phyloP scores from a whole-genome alignment of 306 rosid genomes.

The Lablab purpureus region DNA sequence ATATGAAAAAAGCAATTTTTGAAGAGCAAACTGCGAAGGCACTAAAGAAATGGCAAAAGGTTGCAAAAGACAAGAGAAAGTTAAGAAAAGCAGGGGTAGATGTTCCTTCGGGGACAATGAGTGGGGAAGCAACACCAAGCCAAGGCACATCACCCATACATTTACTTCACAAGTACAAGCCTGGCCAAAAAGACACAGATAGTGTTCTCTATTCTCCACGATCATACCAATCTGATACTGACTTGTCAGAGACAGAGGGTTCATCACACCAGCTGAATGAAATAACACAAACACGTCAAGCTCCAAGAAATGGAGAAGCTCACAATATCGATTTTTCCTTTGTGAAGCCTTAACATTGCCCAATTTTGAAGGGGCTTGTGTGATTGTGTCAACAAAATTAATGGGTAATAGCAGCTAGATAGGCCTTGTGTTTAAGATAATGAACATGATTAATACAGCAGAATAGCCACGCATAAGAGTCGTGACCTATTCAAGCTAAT shows the following conservation, averaged over 20 bases:
- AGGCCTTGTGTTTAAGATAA: neutral
- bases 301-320: slow-evolving; percentile 27
- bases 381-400: neutral
- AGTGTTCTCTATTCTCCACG: slow-evolving; percentile 55
- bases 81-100: slow-evolving; percentile 48
- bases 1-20: slow-evolving; percentile 71
- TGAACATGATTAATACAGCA: neutral
- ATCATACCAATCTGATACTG: slow-evolving; percentile 66
- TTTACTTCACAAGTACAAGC: slow-evolving; percentile 59
- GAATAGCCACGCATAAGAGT: neutral
- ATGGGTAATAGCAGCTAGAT: neutral
- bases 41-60: slow-evolving; percentile 71
- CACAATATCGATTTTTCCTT: slow-evolving; percentile 61
- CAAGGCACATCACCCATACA: slow-evolving; percentile 65
- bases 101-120: slow-evolving; percentile 47
- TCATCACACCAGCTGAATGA: slow-evolving; percentile 26
- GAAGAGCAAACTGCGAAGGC: slow-evolving; percentile 78
- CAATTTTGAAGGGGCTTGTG: neutral
- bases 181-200: slow-evolving; percentile 53
- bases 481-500: neutral
- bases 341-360: slow-evolving; percentile 46
- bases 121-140: slow-evolving; percentile 72
- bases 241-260: slow-evolving; percentile 54
- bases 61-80: slow-evolving; percentile 57
- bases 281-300: slow-evolving; percentile 5